These are phyloP conservation scores for Cyanidiococcus yangmingshanensis DNA, from an alignment of 23 red algal species.

Conservation along the genomic window DNA sequence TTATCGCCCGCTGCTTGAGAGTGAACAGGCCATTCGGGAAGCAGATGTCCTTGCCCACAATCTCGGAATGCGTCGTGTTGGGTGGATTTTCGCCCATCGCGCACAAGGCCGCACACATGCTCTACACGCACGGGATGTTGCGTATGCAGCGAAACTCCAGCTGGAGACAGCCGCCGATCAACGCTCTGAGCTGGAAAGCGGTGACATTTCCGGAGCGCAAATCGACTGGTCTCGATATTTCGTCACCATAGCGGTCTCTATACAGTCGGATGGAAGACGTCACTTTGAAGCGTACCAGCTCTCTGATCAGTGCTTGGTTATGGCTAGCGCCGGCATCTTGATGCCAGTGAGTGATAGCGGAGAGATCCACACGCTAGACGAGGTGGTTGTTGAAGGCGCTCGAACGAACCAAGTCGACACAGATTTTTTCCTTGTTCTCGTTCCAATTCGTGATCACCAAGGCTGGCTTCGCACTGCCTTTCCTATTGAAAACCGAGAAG, in stretches of 20 bases:
- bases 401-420: constrained; percentile 51
- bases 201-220: background rate
- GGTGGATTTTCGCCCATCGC: constrained; percentile 56
- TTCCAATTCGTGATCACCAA: constrained; percentile 69
- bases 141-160: constrained; percentile 35
- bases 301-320: constrained; percentile 59
- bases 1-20: constrained; percentile 37
- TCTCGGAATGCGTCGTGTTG: constrained; percentile 53
- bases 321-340: constrained; percentile 61
- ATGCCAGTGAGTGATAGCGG: constrained; percentile 18
- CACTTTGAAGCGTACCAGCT: constrained; percentile 93
- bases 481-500: constrained; percentile 80
- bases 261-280: constrained; percentile 55
- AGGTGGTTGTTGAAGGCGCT: constrained; percentile 73
- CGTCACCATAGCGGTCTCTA: constrained; percentile 66
- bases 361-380: constrained; percentile 44
- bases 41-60: constrained; percentile 53
- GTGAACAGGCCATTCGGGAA: constrained; percentile 35
- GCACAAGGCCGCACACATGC: constrained; percentile 52
- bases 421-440: constrained; percentile 88
- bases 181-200: background rate
- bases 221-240: constrained; percentile 35
- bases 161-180: constrained; percentile 23
- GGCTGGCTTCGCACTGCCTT: constrained; percentile 70
- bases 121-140: constrained; percentile 59